Base-by-base conservation (phyloP, 192 early-diverging fungal genomes). In the Coemansia sp. region DNA sequence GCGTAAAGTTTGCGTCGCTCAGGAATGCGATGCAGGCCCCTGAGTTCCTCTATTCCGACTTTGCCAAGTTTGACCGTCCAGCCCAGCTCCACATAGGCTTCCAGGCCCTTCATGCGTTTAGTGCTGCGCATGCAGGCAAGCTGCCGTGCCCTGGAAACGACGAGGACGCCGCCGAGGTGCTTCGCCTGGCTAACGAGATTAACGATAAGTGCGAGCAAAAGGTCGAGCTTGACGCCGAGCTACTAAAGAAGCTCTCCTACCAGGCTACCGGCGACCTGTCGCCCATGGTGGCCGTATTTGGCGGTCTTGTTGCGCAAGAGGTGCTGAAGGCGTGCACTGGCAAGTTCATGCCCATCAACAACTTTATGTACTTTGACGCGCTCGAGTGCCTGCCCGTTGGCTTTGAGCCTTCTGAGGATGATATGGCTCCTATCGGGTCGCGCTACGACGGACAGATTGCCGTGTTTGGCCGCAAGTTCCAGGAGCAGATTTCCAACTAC, bases 21-120 rank as follows among this genome's bases (percentile, higher is more conserved):
- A 82, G 77, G 22, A 90, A 92, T 44, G 85, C 93, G 1, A 77
- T 95, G 11, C 72, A 84, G 27, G 82, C 82, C 21, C 97, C 97
- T 27, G 92, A 95, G 62, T 92, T 84, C 34, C 56, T 98, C 34
- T 82, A 87, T 55, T 89, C 95, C 34, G 97, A 99, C 83, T 98
- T 90, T 80, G 95, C 92, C 58, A 99, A 99, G 81, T 99, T 96
- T 56, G 95, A 99, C 65, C 87, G 94, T n/a, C 95, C 95, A 12
- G 82, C 84, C 3, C 92, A 95, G 75, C 83, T 96, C 7, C 95
- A 97, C 58, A 60, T 95, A 29, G 94, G 87, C 32, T 98, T 98
- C 87, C 93, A 95, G 73, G 95, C 94, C 5, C 83, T 99, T n/a
- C 90, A 95, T 56, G 68, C 67, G 10, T 99, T 96, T 65, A 40